A percentile compares a stretch with the other conserved stretches of the same genome.
These are phyloP conservation scores for Penicillium arizonense DNA, from an alignment of 495 filamentous ascomycete species.

Conservation along the genomic window DNA sequence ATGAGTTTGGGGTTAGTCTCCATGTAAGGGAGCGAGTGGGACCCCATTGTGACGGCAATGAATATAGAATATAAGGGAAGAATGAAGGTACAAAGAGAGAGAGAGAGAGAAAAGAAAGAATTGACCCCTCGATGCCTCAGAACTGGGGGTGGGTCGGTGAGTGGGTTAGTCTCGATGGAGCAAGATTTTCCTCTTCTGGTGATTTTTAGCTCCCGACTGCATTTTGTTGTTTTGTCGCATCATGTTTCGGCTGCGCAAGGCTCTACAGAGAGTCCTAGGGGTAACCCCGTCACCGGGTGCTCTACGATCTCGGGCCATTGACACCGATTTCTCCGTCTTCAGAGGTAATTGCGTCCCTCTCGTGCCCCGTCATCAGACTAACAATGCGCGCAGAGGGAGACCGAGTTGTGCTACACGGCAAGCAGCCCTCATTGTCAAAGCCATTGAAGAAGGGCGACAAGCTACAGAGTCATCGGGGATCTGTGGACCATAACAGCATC, in stretches of 20 bases:
- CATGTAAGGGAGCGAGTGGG: slow-evolving; percentile 47
- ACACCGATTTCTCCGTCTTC: slow-evolving; percentile 42
- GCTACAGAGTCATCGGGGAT: slow-evolving; percentile 48
- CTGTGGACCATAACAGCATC: slow-evolving; percentile 57
- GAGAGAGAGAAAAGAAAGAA: slow-evolving; percentile 8
- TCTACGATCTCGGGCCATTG: slow-evolving; percentile 28
- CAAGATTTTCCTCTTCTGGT: slow-evolving; percentile 14
- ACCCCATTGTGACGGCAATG: slow-evolving; percentile 29
- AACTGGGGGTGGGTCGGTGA: slow-evolving; percentile 11
- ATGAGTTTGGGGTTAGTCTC: slow-evolving; percentile 75
- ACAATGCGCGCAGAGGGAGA: slow-evolving; percentile 51
- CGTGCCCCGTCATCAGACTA: not conserved
- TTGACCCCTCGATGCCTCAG: slow-evolving; percentile 16
- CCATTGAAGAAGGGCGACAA: slow-evolving; percentile 46
- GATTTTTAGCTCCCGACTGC: slow-evolving; percentile 10
- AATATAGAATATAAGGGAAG: slow-evolving; percentile 4
- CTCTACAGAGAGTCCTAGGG: slow-evolving; percentile 36
- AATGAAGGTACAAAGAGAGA: slow-evolving; percentile 2
- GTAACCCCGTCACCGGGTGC: slow-evolving; percentile 10
- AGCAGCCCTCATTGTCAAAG: slow-evolving; percentile 48
- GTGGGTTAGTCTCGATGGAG: slow-evolving; percentile 11
- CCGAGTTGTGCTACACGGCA: slow-evolving; percentile 52
- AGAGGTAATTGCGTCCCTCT: slow-evolving; percentile 25
- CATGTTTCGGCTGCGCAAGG: slow-evolving; percentile 42
- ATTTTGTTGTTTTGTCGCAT: not conserved